Base-by-base conservation (phyloP, 352 stramenopile species). In the Aphanomyces cochlioides region DNA sequence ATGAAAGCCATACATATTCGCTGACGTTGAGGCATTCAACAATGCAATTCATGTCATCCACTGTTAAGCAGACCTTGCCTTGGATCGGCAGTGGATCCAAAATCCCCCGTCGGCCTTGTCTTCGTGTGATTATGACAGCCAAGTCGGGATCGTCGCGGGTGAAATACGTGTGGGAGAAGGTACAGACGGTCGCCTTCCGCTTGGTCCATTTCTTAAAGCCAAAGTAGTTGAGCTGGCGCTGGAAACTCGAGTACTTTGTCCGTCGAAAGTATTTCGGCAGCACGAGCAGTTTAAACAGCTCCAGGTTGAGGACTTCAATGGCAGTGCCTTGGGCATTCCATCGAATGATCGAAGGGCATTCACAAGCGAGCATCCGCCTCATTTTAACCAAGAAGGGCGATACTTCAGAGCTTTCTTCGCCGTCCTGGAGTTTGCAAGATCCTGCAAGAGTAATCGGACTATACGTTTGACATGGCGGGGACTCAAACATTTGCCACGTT, bases 151-250 rank as follows among this genome's bases (percentile, higher is more conserved):
- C 75, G 67, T 90, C 83, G 59, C 81, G 80, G 13, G 84, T 56
- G 63, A 90, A 90, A 69, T 73, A 83, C 17, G 83, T 74, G 78
- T 90, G 88, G 21, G 80, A 88, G 66, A 90, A 90, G 57, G 83
- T 90, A 79, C 83, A 90, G 48, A 89, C 79, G 47, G 81, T 74
- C 41, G 80, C 77, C 73, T 87, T 83, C 74, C 81, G 84, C 79
- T 79, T 84, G 72, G 83, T 97, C 91, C 72, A 85, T 65, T 83
- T 69, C 39, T 57, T 69, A 28, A 98, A 98, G 38, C 78, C 82
- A 79, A 97, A 97, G 74, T 98, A 96, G 75, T 95, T 97, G 48
- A 98, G 79, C 74, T 98, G 90, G 47, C 92, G 82, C 70, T 96
- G 88, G 64, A 98, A 93, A 56, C 89, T 97, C 39, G 41, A 56